These are phyloP conservation scores for Malus hybrid DNA, from an alignment of 331 rosid genomes.

Conservation along the genomic window DNA sequence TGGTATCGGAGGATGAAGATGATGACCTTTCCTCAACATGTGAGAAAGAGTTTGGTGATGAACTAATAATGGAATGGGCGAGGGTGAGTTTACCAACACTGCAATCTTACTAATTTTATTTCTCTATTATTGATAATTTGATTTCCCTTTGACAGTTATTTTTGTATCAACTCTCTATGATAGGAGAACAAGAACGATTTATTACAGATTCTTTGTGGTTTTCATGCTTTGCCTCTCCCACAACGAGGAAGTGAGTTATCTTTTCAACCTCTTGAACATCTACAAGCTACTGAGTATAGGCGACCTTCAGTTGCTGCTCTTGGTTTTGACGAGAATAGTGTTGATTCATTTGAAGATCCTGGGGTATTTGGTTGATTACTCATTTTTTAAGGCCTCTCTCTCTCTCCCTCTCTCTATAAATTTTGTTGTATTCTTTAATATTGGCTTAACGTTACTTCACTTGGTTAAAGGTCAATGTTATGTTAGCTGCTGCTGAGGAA, in stretches of 20 bases:
- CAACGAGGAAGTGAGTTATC: slow-evolving; percentile 51
- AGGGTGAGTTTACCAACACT: slow-evolving; percentile 55
- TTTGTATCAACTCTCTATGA: slow-evolving; percentile 19
- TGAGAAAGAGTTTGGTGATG: slow-evolving; percentile 59
- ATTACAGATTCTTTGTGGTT: slow-evolving; percentile 78
- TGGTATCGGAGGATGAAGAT: slow-evolving; percentile 66
- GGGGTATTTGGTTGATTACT: slow-evolving; percentile 35
- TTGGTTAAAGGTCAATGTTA: slow-evolving; percentile 40
- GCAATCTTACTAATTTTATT: slow-evolving; percentile 12
- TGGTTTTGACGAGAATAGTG: slow-evolving; percentile 42
- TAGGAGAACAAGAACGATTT: slow-evolving; percentile 79
- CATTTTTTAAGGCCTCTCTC: slow-evolving; percentile 4
- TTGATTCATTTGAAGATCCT: slow-evolving; percentile 31
- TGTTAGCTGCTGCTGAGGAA: slow-evolving; percentile 85
- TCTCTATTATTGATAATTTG: slow-evolving; percentile 17
- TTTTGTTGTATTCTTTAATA: not conserved
- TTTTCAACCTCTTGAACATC: slow-evolving; percentile 88
- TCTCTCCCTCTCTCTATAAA: not conserved
- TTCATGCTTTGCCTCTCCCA: slow-evolving; percentile 65
- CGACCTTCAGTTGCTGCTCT: slow-evolving; percentile 57
- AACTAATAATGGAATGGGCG: slow-evolving; percentile 82
- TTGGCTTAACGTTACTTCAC: slow-evolving; percentile 15
- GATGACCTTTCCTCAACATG: slow-evolving; percentile 44
- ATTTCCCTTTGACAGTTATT: slow-evolving; percentile 20
- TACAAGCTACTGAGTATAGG: slow-evolving; percentile 66